Conservation (phyloP, 2,329 filamentous ascomycete genomes). For the Albophoma yamanashiensis region DNA sequence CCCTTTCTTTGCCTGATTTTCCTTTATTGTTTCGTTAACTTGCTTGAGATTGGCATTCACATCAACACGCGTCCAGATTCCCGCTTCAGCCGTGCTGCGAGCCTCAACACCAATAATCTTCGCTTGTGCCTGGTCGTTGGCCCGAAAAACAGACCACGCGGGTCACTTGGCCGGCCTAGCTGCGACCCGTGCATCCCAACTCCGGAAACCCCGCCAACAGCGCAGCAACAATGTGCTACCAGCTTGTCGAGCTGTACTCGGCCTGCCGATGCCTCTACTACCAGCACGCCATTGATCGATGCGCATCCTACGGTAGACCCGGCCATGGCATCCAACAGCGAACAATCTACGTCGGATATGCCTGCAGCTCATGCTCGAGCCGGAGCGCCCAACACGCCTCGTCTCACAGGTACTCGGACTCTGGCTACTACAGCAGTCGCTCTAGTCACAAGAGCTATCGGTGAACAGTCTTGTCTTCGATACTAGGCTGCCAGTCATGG, state of each 20-base stretch:
- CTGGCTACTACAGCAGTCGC: slow-evolving; percentile 40
- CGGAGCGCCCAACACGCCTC: slow-evolving; percentile 27
- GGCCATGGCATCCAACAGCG: slow-evolving; percentile 64
- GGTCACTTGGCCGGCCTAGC: background rate
- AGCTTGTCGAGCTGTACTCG: slow-evolving; percentile 75
- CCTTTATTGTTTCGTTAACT: slow-evolving; percentile 6
- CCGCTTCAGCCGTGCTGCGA: background rate
- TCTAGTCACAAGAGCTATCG: slow-evolving; percentile 35
- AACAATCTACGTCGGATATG: slow-evolving; percentile 73
- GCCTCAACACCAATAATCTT: background rate
- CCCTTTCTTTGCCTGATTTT: slow-evolving; percentile 4
- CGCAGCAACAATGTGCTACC: slow-evolving; percentile 61
- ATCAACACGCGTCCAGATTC: background rate
- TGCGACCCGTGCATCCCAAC: background rate
- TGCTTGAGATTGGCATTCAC: background rate
- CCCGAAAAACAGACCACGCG: background rate
- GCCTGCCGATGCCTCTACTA: slow-evolving; percentile 85
- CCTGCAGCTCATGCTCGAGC: slow-evolving; percentile 39
- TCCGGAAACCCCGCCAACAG: slow-evolving; percentile 4
- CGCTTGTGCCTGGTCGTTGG: background rate
- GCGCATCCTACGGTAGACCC: slow-evolving; percentile 60
- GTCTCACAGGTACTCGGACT: slow-evolving; percentile 38
- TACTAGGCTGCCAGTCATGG: slow-evolving; percentile 31
- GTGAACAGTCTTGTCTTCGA: slow-evolving; percentile 45
- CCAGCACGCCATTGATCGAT: slow-evolving; percentile 76